Base-by-base conservation (phyloP, 1,139 yeast genomes). In the Sugiyamaella sp. region DNA sequence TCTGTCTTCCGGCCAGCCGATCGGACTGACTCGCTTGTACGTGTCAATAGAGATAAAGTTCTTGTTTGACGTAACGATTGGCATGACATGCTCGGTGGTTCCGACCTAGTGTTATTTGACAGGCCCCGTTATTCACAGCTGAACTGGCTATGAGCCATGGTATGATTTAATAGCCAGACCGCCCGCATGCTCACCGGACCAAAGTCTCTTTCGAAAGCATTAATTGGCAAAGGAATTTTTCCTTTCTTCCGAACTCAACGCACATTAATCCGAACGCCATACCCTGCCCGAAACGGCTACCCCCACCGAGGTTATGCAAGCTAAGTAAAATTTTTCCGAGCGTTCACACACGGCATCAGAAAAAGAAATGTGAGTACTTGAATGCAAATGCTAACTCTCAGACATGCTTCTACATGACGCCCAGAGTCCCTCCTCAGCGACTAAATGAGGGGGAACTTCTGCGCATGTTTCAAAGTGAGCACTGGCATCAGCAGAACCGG, bases 221-320 rank as follows among this genome's bases (percentile, higher is more conserved):
- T n/a, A n/a, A n/a, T 24, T 10, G 29, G 29, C 10, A 10, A 24
- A 24, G 9, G 9, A 38, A 9, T 38, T 38, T 19, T 38, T 38
- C 25, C 25, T 20, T 38, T 17, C 22, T 38, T 19, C 25, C 22
- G 22, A 10, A 38, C 16, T 4, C 21, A 4, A 37, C 25, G 4
- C 42, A 12, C 22, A 38, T 38, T 38, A 38, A 38, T 38, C 42
- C 42, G 42, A 10, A 6, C 8, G 16, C 40, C 40, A 4, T 35
- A 35, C 40, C 40, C 40, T 35, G 14, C 40, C 40, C 22, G 21
- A 19, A 16, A 5, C 21, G 42, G 24, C 14, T 4, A 38, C 42
- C 42, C 42, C 42, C 42, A 38, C 42, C 42, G 42, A 38, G 42
- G 42, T 38, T 20, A 38, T 38, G 42, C 42, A 38, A 4, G 42